Percentiles rank a stretch among this genome's conserved stretches.
phyloP scores from a whole-genome alignment of 83 land plant genomes.

The Picea mariana region DNA sequence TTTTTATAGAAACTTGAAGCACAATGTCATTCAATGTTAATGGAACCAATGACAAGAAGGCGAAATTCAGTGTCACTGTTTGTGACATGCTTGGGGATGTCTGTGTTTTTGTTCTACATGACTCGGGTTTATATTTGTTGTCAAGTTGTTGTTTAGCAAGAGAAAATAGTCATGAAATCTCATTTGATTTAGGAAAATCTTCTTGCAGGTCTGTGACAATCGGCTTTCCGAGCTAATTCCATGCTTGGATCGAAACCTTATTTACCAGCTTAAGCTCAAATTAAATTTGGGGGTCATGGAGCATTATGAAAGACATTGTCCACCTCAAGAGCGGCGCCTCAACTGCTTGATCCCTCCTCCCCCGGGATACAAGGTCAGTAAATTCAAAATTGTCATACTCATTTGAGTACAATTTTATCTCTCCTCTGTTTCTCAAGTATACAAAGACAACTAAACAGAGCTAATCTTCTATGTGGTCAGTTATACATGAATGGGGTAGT shows the following conservation, averaged over 20 bases:
- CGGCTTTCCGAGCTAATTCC: conserved; percentile 73
- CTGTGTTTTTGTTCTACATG: background rate
- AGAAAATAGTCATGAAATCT: background rate
- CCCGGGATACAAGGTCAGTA: conserved; percentile 58
- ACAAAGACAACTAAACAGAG: background rate
- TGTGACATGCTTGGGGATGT: background rate
- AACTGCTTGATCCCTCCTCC: conserved; percentile 84
- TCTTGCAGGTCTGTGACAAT: conserved; percentile 63
- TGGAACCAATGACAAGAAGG: background rate
- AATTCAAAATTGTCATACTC: background rate
- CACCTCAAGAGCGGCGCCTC: conserved; percentile 60
- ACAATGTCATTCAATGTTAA: background rate
- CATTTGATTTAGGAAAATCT: background rate
- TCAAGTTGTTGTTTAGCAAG: background rate
- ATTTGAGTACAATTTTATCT: background rate
- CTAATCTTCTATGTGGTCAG: background rate
- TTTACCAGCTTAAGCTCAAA: conserved; percentile 61
- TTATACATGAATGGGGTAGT: too few species aligned
- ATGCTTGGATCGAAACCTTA: conserved; percentile 68
- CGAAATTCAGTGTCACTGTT: background rate
- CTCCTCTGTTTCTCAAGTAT: background rate
- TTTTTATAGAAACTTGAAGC: background rate
- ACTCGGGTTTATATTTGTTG: background rate
- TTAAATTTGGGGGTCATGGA: conserved; percentile 69
- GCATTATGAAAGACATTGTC: too few species aligned